A percentile compares a stretch with the other conserved stretches of the same genome.
Evolutionary conservation across 1,284 basidiomycete genomes (phyloP).

Genomic region (Exobasidium rhododendri): DNA sequence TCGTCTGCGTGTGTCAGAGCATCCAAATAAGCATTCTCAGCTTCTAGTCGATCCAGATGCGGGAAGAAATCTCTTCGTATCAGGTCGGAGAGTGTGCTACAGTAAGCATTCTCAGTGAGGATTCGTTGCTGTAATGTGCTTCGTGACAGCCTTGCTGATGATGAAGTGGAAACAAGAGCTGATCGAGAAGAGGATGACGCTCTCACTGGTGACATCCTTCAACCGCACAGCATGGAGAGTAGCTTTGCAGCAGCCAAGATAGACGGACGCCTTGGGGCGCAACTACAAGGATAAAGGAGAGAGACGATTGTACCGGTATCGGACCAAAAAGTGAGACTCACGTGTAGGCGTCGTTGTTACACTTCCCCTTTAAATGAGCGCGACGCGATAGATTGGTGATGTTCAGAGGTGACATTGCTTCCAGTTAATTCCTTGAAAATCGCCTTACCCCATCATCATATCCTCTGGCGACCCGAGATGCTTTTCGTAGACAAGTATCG

Average conservation of each 20-base stretch:
- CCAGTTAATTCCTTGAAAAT: too few species aligned
- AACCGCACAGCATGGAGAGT: neutral
- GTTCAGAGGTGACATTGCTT: too few species aligned
- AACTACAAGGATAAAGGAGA: too few species aligned
- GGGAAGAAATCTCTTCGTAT: conserved; percentile 98
- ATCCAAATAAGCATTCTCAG: conserved; percentile 47
- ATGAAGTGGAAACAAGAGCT: neutral
- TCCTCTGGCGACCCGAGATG: too few species aligned
- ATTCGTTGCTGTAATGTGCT: conserved; percentile 31
- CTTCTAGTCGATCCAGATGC: conserved; percentile 32
- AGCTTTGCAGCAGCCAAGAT: too few species aligned
- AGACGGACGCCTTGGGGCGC: too few species aligned
- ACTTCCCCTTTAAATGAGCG: neutral
- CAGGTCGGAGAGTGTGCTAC: conserved; percentile 81
- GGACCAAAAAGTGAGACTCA: too few species aligned
- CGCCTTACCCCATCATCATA: too few species aligned
- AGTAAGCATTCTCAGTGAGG: conserved; percentile 81
- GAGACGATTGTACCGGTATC: too few species aligned
- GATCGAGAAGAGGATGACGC: neutral
- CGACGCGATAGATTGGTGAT: neutral
- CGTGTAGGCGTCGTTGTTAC: too few species aligned
- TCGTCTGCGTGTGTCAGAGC: conserved; percentile 2
- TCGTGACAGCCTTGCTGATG: neutral
- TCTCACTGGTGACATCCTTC: neutral
- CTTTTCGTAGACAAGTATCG: conserved; percentile 67